Base-by-base conservation (phyloP, 73 alveolate genomes). In the Strombidium stylifer region DNA sequence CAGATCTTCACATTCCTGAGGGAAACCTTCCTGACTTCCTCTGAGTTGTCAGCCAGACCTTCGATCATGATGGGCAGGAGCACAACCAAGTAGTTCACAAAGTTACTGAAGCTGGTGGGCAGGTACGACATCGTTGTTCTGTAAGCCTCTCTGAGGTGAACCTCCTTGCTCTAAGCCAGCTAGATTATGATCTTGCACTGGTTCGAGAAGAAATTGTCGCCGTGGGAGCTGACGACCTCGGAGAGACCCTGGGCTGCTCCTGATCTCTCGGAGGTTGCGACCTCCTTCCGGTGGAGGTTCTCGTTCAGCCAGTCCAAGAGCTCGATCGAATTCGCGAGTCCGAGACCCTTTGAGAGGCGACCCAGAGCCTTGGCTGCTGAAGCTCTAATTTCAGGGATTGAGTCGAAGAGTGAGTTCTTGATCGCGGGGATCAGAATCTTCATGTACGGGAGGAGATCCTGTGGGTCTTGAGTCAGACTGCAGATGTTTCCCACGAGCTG, bases 191-290 rank as follows among this genome's bases (percentile, higher is more conserved):
- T 16, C 10, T 50, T 60, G 15, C 79, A 27, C n/a, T 58, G 61
- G 30, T 46, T 75, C 60, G 69, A 75, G 55, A 85, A 85, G 61
- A 32, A 85, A 7, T 55, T 28, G 19, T 53, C 84, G 12, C 85
- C 92, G 48, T 65, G 86, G 39, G 42, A 46, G 15, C 82, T 54
- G 37, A 77, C 61, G 35, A 84, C 83, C 64, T 88, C 97, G 50
- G 93, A 87, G 31, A 68, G 74, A 23, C 91, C 95, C 40, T 85
- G 81, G 49, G 95, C 90, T 35, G 89, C 93, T 19, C 97, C 92
- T 2, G 73, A 27, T 40, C 84, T 64, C 44, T 85, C 88, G 46
- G 82, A 81, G 18, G 84, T 25, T 26, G 25, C 32, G 1, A 64
- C 55, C 31, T 64, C 30, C 21, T 30, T 44, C 14, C 18, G 20